phyloP scores from a whole-genome alignment of 495 filamentous ascomycete genomes.

The Hypomontagnella submonticulosa region DNA sequence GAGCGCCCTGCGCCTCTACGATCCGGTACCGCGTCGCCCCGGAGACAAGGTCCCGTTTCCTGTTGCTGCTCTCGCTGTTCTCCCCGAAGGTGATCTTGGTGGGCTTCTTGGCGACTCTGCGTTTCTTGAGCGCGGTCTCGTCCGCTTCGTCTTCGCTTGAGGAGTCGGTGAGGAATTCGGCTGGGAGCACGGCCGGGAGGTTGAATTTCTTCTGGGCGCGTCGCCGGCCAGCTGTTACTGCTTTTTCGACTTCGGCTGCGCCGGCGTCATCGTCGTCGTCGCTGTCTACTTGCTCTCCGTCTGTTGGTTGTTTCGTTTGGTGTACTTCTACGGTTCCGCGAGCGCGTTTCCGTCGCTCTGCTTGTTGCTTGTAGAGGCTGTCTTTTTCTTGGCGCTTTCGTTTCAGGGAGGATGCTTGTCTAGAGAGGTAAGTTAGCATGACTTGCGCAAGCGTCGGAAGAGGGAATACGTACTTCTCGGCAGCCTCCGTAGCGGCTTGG shows the following conservation, averaged over 20 bases:
- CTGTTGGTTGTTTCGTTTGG: constrained; percentile 6
- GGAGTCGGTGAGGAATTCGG: constrained; percentile 59
- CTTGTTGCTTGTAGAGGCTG: constrained; percentile 58
- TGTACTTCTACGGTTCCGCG: constrained; percentile 31
- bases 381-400: constrained; percentile 60
- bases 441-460: not conserved
- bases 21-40: constrained; percentile 59
- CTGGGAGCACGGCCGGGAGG: constrained; percentile 55
- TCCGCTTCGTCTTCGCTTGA: constrained; percentile 52
- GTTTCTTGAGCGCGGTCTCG: constrained; percentile 39
- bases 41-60: constrained; percentile 48
- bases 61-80: constrained; percentile 20
- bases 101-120: constrained; percentile 29
- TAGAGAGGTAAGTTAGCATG: constrained; percentile 33
- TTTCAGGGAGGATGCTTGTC: constrained; percentile 56
- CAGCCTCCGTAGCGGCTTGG: constrained; percentile 53
- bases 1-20: constrained; percentile 44
- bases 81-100: constrained; percentile 53
- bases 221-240: constrained; percentile 31
- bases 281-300: constrained; percentile 3
- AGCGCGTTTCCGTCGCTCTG: constrained; percentile 52
- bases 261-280: constrained; percentile 19
- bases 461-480: constrained; percentile 50
- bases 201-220: constrained; percentile 48
- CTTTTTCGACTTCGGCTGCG: constrained; percentile 32